A percentile compares a stretch with the other conserved stretches of the same genome.
These are phyloP conservation scores for Luffa aegyptiaca DNA, from an alignment of 306 rosid species.

Conservation along the genomic window DNA sequence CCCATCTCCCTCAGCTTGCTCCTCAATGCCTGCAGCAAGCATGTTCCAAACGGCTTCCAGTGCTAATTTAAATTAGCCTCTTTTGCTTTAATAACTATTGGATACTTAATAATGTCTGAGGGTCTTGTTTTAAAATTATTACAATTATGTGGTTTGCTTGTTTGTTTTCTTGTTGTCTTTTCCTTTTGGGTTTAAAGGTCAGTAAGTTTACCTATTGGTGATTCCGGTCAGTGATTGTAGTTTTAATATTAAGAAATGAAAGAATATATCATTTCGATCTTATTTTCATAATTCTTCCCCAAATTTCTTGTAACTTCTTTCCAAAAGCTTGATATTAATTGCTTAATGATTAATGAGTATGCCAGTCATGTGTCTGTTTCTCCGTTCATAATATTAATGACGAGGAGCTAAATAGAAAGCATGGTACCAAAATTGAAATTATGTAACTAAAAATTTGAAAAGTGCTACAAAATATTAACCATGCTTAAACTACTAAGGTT, in stretches of 20 bases:
- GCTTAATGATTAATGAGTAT: neutral
- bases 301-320: neutral
- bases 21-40: conserved; percentile 42
- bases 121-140: neutral
- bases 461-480: no score
- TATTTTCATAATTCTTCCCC: neutral
- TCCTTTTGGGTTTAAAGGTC: neutral
- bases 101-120: neutral
- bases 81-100: neutral
- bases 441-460: no score
- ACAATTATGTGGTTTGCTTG: neutral
- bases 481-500: no score
- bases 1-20: conserved; percentile 64
- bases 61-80: conserved; percentile 19
- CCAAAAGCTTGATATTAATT: neutral
- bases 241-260: neutral
- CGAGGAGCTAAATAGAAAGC: neutral
- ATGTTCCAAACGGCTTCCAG: conserved; percentile 35
- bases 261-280: neutral
- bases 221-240: neutral
- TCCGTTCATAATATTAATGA: no score
- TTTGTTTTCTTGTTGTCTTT: neutral
- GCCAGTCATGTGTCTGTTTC: neutral
- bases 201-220: neutral
- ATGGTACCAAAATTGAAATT: no score